Base-by-base conservation (phyloP, 306 rosid species). In the Alnus glutinosa region DNA sequence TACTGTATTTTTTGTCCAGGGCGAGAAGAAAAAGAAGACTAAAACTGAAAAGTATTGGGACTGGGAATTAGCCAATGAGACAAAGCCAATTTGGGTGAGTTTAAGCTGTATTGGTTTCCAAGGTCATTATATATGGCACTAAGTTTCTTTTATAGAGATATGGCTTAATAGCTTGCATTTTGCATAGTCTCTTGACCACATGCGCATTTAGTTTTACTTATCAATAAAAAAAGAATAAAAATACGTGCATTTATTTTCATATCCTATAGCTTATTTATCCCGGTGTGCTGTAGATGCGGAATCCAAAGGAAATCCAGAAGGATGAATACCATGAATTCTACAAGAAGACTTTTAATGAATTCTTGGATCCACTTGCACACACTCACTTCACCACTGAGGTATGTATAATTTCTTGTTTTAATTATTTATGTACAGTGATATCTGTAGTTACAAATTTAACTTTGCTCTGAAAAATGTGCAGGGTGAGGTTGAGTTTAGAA, bases 61-160 rank as follows among this genome's bases (percentile, higher is more conserved):
- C 85, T 96, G 98, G 99, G 99, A 91, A 83, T 83, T 96, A 78
- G 87, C 93, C 75, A 96, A 96, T 75, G 98, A 93, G 83, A 93
- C 99, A 51, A 93, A 96, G 86, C 98, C 99, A 79, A 89, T 96
- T 73, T 96, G 99, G 99, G 99, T 93, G 85, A 89, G 99, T 88
- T 84, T 6, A 55, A 54, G 73, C 18, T 63, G n/a, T 62, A 30
- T 83, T 79, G 55, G 55, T 74, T 82, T 76, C 49, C 50, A 55
- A 51, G 70, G 23, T 69, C 67, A 55, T 49, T 7, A 50, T 28
- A 18, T 73, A 39, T 42, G 44, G 48, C 34, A 34, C 19, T 14
- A 3, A 68, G 28, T 68, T 7, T 68, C 72, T 39, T 68, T 16
- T 39, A 68, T 42, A 4, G 51, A 39, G 72, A 42, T 68, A 44